These are phyloP conservation scores for Pythium monospermum DNA, from an alignment of 352 stramenopile genomes.

Conservation along the genomic window DNA sequence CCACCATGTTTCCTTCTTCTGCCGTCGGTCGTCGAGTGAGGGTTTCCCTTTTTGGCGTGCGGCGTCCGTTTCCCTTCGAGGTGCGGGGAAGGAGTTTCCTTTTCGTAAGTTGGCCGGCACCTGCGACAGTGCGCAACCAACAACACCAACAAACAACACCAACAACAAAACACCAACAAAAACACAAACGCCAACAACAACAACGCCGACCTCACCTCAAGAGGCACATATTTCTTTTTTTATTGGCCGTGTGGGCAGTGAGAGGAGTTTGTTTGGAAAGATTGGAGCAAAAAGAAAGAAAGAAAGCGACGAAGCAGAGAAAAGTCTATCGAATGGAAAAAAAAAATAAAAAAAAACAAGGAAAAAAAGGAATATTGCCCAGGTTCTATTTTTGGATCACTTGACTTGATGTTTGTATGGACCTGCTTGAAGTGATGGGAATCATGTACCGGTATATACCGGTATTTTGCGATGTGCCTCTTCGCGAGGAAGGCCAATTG, in stretches of 20 bases:
- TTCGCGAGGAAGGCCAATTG: too few species aligned
- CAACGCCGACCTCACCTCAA: too few species aligned
- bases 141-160: neutral
- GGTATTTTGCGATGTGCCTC: too few species aligned
- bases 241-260: too few species aligned
- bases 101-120: too few species aligned
- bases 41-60: constrained; percentile 8
- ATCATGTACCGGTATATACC: constrained; percentile 1
- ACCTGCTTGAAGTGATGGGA: neutral
- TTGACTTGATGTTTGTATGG: neutral
- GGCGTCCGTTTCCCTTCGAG: constrained; percentile 1
- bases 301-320: too few species aligned
- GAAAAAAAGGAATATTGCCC: neutral
- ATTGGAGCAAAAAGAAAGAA: too few species aligned
- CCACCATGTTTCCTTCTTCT: constrained; percentile 5
- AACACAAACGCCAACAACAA: neutral
- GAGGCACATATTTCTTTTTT: constrained; percentile 7
- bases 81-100: neutral
- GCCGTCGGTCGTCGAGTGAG: neutral
- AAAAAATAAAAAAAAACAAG: neutral
- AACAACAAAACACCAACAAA: neutral
- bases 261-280: too few species aligned
- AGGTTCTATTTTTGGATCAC: neutral
- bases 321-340: neutral
- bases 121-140: constrained; percentile 2